phyloP scores from a whole-genome alignment of 169 alveolate species.

The Neospora caninum region DNA sequence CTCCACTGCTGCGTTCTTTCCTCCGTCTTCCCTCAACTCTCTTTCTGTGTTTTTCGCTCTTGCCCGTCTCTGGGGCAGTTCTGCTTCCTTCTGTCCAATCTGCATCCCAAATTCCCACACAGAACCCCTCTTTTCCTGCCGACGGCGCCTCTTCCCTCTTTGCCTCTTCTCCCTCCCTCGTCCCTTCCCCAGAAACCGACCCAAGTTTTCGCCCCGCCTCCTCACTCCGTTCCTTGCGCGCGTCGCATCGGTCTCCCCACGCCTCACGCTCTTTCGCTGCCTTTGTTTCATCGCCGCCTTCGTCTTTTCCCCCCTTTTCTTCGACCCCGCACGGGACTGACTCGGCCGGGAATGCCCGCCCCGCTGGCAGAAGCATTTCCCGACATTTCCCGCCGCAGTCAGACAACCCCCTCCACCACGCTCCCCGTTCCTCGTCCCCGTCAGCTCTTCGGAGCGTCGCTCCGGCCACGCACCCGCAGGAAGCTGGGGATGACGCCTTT shows the following conservation, averaged over 20 bases:
- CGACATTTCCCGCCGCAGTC: neutral
- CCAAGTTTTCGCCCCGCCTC: too few species aligned
- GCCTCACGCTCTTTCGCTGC: neutral
- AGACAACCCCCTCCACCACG: neutral
- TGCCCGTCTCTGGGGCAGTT: neutral
- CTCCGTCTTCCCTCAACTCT: too few species aligned
- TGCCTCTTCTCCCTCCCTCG: too few species aligned
- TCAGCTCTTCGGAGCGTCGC: neutral
- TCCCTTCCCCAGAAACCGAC: too few species aligned
- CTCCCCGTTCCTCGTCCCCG: neutral
- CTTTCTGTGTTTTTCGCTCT: neutral
- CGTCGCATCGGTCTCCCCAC: neutral
- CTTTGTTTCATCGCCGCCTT: neutral
- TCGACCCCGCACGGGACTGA: neutral
- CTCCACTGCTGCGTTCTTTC: neutral
- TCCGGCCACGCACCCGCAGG: neutral
- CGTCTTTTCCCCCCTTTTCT: neutral
- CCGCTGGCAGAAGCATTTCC: neutral
- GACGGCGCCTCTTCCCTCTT: too few species aligned
- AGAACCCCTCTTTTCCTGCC: neutral
- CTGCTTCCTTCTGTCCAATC: neutral
- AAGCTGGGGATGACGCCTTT: conserved; percentile 6
- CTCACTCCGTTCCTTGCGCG: neutral
- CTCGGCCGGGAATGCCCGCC: neutral
- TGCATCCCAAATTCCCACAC: neutral